Evolutionary conservation across 805 yeast genomes (phyloP), one percentile per base, ranked within the genome.

Genomic region (Candida boleticola): DNA sequence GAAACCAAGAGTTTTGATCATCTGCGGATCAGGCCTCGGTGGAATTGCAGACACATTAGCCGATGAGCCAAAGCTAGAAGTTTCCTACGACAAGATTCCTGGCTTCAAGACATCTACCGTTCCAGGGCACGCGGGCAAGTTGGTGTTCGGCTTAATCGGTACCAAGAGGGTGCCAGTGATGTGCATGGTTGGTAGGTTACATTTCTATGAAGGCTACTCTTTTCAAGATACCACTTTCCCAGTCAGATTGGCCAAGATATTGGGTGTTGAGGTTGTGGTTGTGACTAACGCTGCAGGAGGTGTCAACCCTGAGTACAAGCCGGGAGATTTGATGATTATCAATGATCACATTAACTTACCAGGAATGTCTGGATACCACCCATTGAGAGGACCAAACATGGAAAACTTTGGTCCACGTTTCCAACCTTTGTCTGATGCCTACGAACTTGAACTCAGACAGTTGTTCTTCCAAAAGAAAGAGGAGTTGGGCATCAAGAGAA

Each of bases 201-300:
- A 90, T 47, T 84, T 83, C 50, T 92, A 92, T 58, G 99, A 92
- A 63, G 99, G 99, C 1, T 84, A 89, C 63, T 72, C 79, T n/a
- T 79, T 89, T 50, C 79, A 77, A 45, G 86, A 85, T 41, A 83
- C 96, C 1, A 88, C 89, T 0, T 85, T 89, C 60, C 97, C 97
- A 0, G 72, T 92, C 14, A 76, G 99, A 44, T 82, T 85, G 19
- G 80, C 95, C 41, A 72, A 79, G 39, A 59, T 68, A 31, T 64
- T 90, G 53, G 88, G 84, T 0, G 80, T 83, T 22, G 62, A 71
- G 35, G 70, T 73, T 3, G 69, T 92, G 33, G 69, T 92, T 19
- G 95, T 84, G 7, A 92, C 98, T n/a, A 92, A 92, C 63, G 99
- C 99, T 1, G 95, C 97, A 2, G 99, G 98, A 36, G 97, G 97